Conservation (phyloP, 768 basidiomycete genomes). For the Tephrocybe sp. region DNA sequence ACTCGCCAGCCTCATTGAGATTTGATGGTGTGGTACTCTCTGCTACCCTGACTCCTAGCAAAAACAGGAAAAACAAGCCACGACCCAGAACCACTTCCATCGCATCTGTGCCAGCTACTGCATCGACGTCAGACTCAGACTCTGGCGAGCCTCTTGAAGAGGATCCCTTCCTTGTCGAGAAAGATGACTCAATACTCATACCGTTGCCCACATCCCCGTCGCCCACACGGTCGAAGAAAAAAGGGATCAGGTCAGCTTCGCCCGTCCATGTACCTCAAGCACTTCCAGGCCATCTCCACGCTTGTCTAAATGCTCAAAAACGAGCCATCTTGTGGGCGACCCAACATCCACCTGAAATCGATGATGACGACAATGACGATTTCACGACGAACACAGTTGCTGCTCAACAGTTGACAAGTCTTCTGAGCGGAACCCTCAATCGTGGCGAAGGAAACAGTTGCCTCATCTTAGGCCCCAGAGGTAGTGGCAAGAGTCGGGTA, state of each 20-base stretch:
- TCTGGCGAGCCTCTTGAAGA: conserved; percentile 1
- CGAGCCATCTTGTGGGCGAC: conserved; percentile 49
- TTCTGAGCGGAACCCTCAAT: conserved; percentile 70
- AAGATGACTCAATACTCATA: not conserved
- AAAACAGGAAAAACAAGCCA: not conserved
- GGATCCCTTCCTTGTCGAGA: not conserved
- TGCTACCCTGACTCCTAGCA: not conserved
- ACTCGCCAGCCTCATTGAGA: not conserved
- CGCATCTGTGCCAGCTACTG: not conserved
- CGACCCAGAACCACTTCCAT: not conserved
- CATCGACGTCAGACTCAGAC: not conserved
- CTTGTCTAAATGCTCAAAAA: conserved; percentile 57
- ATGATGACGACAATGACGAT: conserved; percentile 26
- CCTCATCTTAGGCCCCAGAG: conserved; percentile 78
- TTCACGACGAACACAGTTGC: conserved; percentile 50
- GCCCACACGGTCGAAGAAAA: conserved; percentile 11
- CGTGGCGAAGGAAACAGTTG: conserved; percentile 95
- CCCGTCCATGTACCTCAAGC: conserved; percentile 19
- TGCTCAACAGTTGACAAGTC: conserved; percentile 51
- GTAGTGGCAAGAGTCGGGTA: conserved; percentile 84
- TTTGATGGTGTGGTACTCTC: conserved; percentile 7
- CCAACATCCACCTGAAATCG: conserved; percentile 21
- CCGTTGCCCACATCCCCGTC: not conserved
- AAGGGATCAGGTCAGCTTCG: conserved; percentile 13
- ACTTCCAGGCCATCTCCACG: conserved; percentile 40